These are phyloP conservation scores for Cotoneaster glaucophyllus DNA, from an alignment of 306 rosid genomes.

Conservation along the genomic window DNA sequence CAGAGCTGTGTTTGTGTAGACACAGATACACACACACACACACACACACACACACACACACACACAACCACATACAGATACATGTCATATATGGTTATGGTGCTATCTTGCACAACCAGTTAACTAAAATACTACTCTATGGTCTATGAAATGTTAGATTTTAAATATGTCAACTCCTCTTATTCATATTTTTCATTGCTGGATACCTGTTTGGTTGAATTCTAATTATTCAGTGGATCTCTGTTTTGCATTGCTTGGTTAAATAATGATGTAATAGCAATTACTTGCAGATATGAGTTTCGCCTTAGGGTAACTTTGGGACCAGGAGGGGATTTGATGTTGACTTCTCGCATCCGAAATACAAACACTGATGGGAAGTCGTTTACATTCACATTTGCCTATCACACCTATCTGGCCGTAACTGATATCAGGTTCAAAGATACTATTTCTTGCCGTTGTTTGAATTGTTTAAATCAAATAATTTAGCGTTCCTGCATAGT, in stretches of 20 bases:
- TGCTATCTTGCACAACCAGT: background rate
- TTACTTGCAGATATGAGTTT: conserved; percentile 54
- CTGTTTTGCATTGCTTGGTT: background rate
- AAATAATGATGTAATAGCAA: background rate
- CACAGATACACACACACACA: background rate
- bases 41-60: background rate
- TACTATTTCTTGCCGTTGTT: background rate
- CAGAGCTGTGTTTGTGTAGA: background rate
- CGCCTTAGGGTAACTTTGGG: conserved; percentile 63
- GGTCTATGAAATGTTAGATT: background rate
- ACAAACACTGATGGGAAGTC: conserved; percentile 64
- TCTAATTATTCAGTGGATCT: background rate
- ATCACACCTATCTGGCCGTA: conserved; percentile 53
- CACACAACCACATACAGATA: background rate
- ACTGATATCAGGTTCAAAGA: conserved; percentile 52
- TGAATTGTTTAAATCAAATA: background rate
- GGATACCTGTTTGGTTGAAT: background rate
- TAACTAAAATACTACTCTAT: background rate
- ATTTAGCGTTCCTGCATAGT: background rate
- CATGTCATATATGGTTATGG: background rate
- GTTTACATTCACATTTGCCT: conserved; percentile 69
- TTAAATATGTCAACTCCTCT: background rate
- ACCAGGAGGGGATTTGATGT: conserved; percentile 57
- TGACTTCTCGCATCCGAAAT: conserved; percentile 75
- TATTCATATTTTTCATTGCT: background rate